Evolutionary conservation across 2,329 filamentous ascomycete genomes (phyloP).

Genomic region (Elsinoe batatas): DNA sequence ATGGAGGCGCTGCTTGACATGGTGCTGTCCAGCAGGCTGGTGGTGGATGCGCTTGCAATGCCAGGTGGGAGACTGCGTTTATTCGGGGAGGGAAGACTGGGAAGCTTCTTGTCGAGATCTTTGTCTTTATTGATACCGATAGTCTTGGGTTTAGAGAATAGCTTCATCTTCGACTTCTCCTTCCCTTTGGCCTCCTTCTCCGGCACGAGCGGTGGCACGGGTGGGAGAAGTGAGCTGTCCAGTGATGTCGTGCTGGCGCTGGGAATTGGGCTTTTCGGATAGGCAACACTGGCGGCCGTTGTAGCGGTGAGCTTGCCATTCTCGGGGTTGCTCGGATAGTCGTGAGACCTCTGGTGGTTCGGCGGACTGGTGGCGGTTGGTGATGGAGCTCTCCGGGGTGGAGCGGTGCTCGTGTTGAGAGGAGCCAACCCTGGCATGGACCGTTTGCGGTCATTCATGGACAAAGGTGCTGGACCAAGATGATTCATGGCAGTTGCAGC

Average conservation of each 20-base stretch:
- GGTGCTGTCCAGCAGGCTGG: slow-evolving; percentile 53
- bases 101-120: slow-evolving; percentile 50
- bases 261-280: slow-evolving; percentile 50
- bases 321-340: slow-evolving; percentile 22
- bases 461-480: slow-evolving; percentile 21
- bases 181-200: slow-evolving; percentile 47
- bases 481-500: slow-evolving; percentile 65
- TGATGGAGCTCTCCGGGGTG: slow-evolving; percentile 11
- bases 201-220: slow-evolving; percentile 19
- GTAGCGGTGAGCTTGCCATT: slow-evolving; percentile 54
- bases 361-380: slow-evolving; percentile 13
- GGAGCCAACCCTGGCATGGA: slow-evolving; percentile 63
- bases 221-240: slow-evolving; percentile 25
- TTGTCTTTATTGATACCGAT: slow-evolving; percentile 61
- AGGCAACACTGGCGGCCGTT: slow-evolving; percentile 63
- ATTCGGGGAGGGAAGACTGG: slow-evolving; percentile 57
- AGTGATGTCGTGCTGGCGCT: slow-evolving; percentile 27
- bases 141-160: slow-evolving; percentile 69
- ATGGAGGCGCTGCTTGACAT: slow-evolving; percentile 49
- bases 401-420: slow-evolving; percentile 25
- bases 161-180: slow-evolving; percentile 70
- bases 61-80: slow-evolving; percentile 54
- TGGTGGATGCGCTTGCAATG: slow-evolving; percentile 58
- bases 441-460: slow-evolving; percentile 46
- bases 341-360: slow-evolving; percentile 15